Evolutionary conservation across 768 basidiomycete species (phyloP), one percentile per base, ranked within the genome.

Genomic region (Termitomyces sp.): DNA sequence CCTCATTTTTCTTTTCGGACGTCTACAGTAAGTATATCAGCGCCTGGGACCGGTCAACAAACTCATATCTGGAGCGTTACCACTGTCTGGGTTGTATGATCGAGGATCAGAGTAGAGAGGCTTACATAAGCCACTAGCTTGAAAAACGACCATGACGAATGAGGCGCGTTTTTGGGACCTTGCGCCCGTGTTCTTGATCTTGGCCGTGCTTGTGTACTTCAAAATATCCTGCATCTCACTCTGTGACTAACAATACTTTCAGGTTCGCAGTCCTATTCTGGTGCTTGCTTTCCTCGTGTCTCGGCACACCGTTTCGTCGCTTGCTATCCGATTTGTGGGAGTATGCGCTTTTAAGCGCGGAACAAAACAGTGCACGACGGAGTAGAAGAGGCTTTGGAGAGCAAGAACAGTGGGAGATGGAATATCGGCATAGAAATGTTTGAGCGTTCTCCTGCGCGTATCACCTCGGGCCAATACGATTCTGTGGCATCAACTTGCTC

Each of bases 241-340:
- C 58, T 53, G 17, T 48, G 27, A 11, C 37, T 64, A 44, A 57
- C 54, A 17, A 40, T 50, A 25, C 23, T 38, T 40, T 44, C 25
- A 85, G 82, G 38, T 66, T 79, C 38, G 75, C 79, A 16, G 73
- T 79, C 29, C 64, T 87, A 7, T 77, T 78, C 41, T 87, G 87
- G 84, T 89, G 87, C 64, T 69, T 87, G 58, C 69, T 89, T 49
- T 86, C 85, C 34, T 87, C 86, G 7, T 87, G 87, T 71, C 67
- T 88, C 57, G 87, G 87, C 29, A 71, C 73, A 2, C 71, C 82
- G 5, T 68, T 85, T 38, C 70, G 76, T 46, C 71, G 69, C 29
- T 67, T 72, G n/a, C 59, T 83, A 23, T 71, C 73, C 32, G 75
- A 75, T 43, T 62, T 85, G 23, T 84, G 82, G 82, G 73, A 80